Evolutionary conservation across 306 rosid genomes (phyloP), one percentile per base, ranked within the genome.

Genomic region (Cucurbita ficifolia): DNA sequence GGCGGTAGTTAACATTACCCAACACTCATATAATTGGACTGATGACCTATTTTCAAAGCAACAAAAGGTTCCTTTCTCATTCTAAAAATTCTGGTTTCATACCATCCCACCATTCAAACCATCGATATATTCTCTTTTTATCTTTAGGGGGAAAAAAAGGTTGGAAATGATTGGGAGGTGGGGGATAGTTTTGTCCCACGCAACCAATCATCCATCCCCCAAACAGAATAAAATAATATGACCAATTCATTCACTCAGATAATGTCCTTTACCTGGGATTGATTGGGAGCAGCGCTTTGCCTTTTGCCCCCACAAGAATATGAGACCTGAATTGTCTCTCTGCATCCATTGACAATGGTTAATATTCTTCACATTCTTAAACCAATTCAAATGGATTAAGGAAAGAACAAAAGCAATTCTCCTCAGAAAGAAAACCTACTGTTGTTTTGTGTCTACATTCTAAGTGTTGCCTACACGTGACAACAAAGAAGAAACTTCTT

Each of bases 71-170:
- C 77, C 85, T 83, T 84, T 84, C 84, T 79, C 81, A 84, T 86
- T 79, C 75, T 74, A 83, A 76, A 84, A 79, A 77, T 77, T 79
- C 77, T 81, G 78, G 85, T 81, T 76, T 78, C 84, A 53, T 46
- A 86, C 88, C 85, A 82, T 83, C 81, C 81, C 64, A 86, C 82
- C 83, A 83, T 81, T 89, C 83, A 89, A 87, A 83, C 78, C 81
- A 79, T 29, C 3, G 33, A 60, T 33, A 75, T 87, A 87, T 89
- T 92, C 94, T 81, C 94, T 88, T 84, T 81, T 56, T 60, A 81
- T 75, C 13, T 70, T 29, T 14, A 13, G 38, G 85, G 16, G 2
- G 5, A 33, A 35, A 76, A 50, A 70, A 75, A 82, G 81, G 80
- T 77, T 82, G 81, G 80, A 82, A 67, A 67, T 45, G 72, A 45